Evolutionary conservation across 2,329 filamentous ascomycete species (phyloP), one percentile per base, ranked within the genome.

Genomic region (Colletotrichum chrysophilum): DNA sequence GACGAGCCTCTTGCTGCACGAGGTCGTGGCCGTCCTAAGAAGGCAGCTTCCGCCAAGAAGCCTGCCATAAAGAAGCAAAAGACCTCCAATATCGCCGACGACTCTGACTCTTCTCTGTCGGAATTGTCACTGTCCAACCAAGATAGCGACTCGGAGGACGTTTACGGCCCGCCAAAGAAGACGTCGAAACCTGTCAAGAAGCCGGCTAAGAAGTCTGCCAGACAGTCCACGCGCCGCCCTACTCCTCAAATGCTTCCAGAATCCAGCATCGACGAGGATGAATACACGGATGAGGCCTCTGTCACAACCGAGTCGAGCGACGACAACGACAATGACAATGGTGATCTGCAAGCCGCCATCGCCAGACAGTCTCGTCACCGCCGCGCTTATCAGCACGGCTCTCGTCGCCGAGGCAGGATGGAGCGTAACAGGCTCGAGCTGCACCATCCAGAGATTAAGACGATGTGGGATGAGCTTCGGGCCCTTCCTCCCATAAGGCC

Each of bases 381-480:
- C 28, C 87, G 84, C 24, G 85, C 80, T 6, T 87, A 81, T 77
- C 74, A 68, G 10, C 62, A 43, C 77, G 84, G 64, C 72, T 75
- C 24, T 58, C 70, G 4, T 80, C 78, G 43, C 81, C 80, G 77
- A 32, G 67, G 76, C 34, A 81, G 82, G 78, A 85, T 80, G 38
- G 88, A 94, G 84, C 91, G 95, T 67, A 85, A 87, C 70, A 93
- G 93, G 77, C 91, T 98, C 3, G 95, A 96, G 79, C 83, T 86
- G 24, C 88, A 94, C 66, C 97, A 99, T 82, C 96, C 96, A 1
- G 90, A 93, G 70, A 90, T 99, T 55, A 87, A 86, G 58, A 95
- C 93, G 0, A 97, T 98, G 95, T 99, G 97, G 97, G 84, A 90
- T 5, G 91, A 94, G 28, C 87, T 98, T 4, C 88, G 93, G 82